Evolutionary conservation across 163 green algal genomes (phyloP).

Genomic region (Scenedesmus sp.): DNA sequence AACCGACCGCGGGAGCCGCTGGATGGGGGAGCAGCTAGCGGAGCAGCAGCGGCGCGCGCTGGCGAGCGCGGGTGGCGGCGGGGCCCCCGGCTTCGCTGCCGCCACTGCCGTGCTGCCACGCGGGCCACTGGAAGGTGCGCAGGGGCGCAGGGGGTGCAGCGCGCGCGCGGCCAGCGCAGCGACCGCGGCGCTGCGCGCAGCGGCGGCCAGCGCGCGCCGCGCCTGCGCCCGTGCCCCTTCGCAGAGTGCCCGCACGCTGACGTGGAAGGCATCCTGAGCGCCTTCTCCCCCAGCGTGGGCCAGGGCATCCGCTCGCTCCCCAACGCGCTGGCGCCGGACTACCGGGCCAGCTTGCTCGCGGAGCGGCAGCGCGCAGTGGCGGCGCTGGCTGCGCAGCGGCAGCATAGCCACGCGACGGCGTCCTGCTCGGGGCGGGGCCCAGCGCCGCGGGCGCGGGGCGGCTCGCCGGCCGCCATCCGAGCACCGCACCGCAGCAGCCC

Average conservation of each 20-base stretch:
- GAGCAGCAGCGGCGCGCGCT: too few relatives aligned
- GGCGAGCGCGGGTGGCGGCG: too few relatives aligned
- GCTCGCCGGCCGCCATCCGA: not conserved
- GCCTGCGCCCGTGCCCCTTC: not conserved
- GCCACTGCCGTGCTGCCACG: conserved; percentile 21
- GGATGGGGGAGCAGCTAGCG: too few relatives aligned
- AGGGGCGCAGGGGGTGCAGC: too few relatives aligned
- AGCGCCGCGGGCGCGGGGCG: not conserved
- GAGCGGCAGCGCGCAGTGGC: not conserved
- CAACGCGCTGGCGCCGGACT: conserved; percentile 12
- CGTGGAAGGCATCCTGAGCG: conserved; percentile 20
- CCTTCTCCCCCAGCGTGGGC: conserved; percentile 2
- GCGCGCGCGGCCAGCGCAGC: too few relatives aligned
- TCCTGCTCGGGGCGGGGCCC: not conserved
- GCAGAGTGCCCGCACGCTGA: conserved; percentile 34
- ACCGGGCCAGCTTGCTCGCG: conserved; percentile 14
- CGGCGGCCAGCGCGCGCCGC: not conserved
- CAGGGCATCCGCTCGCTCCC: conserved; percentile 25
- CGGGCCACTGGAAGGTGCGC: conserved; percentile 9
- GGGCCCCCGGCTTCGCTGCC: not conserved
- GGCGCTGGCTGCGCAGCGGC: conserved; percentile 12
- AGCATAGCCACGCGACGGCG: conserved; percentile 15
- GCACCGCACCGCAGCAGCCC: conserved; percentile 13
- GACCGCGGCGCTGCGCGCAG: not conserved
- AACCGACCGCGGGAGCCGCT: too few relatives aligned